These are phyloP conservation scores for Oryza glaberrima DNA, from an alignment of 176 grass and related monocot species.

Conservation along the genomic window DNA sequence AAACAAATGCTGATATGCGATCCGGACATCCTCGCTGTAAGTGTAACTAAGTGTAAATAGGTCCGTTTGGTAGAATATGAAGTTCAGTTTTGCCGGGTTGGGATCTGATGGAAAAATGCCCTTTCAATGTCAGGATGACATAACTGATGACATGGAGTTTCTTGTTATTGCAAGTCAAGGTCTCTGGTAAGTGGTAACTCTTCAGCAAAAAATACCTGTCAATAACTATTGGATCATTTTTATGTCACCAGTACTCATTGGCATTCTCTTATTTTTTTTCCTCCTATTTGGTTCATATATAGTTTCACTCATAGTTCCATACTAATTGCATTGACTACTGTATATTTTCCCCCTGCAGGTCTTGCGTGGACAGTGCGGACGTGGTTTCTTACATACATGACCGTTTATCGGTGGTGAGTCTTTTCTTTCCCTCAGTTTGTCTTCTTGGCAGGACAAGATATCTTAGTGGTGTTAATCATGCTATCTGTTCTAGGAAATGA, in stretches of 20 bases:
- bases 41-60: conserved; percentile 4
- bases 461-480: background rate
- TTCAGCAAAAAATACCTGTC: too few species aligned
- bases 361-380: background rate
- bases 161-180: conserved; percentile 45
- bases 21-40: conserved; percentile 21
- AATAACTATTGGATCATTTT: background rate
- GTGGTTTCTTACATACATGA: background rate
- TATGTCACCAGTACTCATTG: background rate
- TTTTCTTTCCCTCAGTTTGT: background rate
- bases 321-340: background rate
- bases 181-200: conserved; percentile 38
- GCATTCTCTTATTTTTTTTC: background rate
- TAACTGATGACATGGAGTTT: conserved; percentile 41
- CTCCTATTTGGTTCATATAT: background rate
- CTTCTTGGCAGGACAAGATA: background rate
- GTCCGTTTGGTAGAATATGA: background rate
- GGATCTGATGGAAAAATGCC: background rate
- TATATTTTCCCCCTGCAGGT: background rate
- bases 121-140: conserved; percentile 28
- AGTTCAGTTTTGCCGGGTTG: background rate
- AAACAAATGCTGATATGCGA: conserved; percentile 29
- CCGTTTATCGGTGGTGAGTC: conserved; percentile 1
- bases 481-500: too few species aligned
- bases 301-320: background rate